phyloP scores from a whole-genome alignment of 192 early-diverging fungal species.

The Podila horticola region DNA sequence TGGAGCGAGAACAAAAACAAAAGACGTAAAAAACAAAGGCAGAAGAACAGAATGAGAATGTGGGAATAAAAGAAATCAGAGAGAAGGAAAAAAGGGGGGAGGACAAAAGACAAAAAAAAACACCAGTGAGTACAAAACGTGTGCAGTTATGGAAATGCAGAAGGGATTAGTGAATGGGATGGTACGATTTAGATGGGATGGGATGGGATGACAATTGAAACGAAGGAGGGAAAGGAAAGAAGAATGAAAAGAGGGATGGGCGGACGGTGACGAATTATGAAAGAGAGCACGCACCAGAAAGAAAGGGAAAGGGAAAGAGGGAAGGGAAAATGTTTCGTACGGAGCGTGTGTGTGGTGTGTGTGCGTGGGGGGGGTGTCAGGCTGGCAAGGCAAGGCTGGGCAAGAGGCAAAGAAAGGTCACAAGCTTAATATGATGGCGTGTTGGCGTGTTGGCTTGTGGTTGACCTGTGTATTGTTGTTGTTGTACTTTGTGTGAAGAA shows the following conservation, averaged over 20 bases:
- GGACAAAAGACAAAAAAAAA: neutral
- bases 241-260: neutral
- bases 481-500: no score
- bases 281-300: neutral
- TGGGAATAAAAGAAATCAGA: neutral
- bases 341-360: neutral
- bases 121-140: neutral
- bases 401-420: no score
- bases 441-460: no score
- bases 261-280: neutral
- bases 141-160: neutral
- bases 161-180: neutral
- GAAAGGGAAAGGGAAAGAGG: neutral
- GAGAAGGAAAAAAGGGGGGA: neutral
- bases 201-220: constrained; percentile 4
- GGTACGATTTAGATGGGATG: neutral
- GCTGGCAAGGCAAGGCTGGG: neutral
- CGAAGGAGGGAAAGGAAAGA: neutral
- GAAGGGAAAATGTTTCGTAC: neutral
- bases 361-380: neutral
- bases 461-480: no score
- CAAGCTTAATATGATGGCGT: no score
- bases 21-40: neutral
- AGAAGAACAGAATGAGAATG: neutral
- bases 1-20: neutral